Evolutionary conservation across 257 asterid species (phyloP).

Genomic region (Przewalskia tangutica): DNA sequence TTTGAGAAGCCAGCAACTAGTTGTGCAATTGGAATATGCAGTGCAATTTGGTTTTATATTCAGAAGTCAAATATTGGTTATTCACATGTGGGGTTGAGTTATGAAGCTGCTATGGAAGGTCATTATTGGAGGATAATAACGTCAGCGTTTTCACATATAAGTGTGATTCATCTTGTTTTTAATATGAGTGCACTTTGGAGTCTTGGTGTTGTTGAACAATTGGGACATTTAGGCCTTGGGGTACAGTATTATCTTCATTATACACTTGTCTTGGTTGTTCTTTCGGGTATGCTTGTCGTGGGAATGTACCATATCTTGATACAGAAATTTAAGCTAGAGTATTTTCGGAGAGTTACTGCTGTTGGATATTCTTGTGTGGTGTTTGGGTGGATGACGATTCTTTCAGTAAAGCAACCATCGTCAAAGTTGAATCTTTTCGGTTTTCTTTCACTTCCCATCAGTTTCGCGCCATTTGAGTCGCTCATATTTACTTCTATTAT

Average conservation of each 20-base stretch:
- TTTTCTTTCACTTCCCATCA: constrained; percentile 85
- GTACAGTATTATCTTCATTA: constrained; percentile 73
- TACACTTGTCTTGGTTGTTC: constrained; percentile 57
- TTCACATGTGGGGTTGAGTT: constrained; percentile 82
- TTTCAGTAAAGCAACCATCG: constrained; percentile 77
- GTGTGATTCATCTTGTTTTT: constrained; percentile 84
- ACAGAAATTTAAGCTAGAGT: constrained; percentile 66
- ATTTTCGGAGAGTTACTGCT: constrained; percentile 84
- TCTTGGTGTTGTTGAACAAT: constrained; percentile 63
- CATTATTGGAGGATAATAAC: constrained; percentile 92
- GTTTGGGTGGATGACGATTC: constrained; percentile 97
- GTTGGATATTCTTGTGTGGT: constrained; percentile 99
- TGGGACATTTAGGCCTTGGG: constrained; percentile 70
- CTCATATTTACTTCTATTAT: constrained; percentile 87
- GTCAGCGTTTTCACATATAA: constrained; percentile 86
- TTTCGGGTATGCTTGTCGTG: constrained; percentile 71
- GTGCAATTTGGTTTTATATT: constrained; percentile 74
- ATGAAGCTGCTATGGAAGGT: constrained; percentile 73
- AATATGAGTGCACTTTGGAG: constrained; percentile 99
- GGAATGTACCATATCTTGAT: constrained; percentile 75
- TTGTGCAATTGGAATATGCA: constrained; percentile 63
- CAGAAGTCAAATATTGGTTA: constrained; percentile 85
- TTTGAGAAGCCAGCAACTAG: constrained; percentile 92
- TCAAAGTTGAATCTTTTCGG: constrained; percentile 88
- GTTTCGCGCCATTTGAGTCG: constrained; percentile 91